Evolutionary conservation across 306 rosid species (phyloP).

Genomic region (Corylus americana): DNA sequence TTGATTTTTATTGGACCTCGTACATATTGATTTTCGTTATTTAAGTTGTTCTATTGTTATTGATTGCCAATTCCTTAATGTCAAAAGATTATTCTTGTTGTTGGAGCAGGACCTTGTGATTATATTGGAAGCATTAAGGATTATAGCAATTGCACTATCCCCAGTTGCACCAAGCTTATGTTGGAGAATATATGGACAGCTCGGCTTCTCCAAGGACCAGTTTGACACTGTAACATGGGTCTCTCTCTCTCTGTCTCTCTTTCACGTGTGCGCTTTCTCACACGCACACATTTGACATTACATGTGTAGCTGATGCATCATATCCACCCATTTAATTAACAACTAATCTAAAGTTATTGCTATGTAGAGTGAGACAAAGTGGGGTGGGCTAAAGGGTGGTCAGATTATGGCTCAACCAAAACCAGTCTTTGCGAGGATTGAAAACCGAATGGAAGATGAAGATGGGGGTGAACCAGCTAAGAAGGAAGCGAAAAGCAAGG

Average conservation of each 20-base stretch:
- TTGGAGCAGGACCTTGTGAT: slow-evolving; percentile 87
- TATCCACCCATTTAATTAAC: slow-evolving; percentile 17
- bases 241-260: slow-evolving; percentile 41
- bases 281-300: background rate
- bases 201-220: slow-evolving; percentile 76
- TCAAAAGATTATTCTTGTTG: slow-evolving; percentile 14
- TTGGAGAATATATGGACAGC: slow-evolving; percentile 85
- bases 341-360: slow-evolving; percentile 37
- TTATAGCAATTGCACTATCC: slow-evolving; percentile 72
- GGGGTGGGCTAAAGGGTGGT: slow-evolving; percentile 92
- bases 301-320: background rate
- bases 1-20: background rate
- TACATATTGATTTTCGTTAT: background rate
- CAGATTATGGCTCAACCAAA: slow-evolving; percentile 82
- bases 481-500: slow-evolving; percentile 46
- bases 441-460: slow-evolving; percentile 49
- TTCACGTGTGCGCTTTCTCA: background rate
- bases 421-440: slow-evolving; percentile 84
- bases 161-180: slow-evolving; percentile 81
- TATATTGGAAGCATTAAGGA: slow-evolving; percentile 81
- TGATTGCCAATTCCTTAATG: slow-evolving; percentile 20
- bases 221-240: slow-evolving; percentile 84
- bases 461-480: slow-evolving; percentile 38
- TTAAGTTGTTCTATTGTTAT: slow-evolving; percentile 2
- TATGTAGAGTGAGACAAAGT: slow-evolving; percentile 67